Evolutionary conservation across 23 red algal species (phyloP), one percentile per base, ranked within the genome.

Genomic region (Gracilaria caudata): DNA sequence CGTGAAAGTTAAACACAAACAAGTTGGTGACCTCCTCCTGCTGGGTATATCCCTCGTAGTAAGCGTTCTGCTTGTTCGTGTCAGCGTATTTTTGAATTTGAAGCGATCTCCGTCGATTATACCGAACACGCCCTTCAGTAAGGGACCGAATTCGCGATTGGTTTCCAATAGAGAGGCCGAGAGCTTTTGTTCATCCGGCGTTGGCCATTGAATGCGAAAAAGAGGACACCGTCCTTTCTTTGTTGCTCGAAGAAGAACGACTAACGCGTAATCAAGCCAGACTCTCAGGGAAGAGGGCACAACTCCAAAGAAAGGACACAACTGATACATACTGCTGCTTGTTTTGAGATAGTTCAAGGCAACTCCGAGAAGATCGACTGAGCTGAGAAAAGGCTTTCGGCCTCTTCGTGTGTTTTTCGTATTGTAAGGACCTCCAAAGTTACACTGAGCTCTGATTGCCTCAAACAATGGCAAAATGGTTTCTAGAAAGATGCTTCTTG

Each of bases 291-390:
- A 54, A 19, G 66, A 86, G 6, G 64, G 81, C 8, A 86, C 66
- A 16, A 86, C 40, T 29, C 81, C 33, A 86, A 86, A 86, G 41
- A 86, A 54, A 30, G 43, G 64, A 55, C 24, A 28, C 14, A 71
- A 40, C 30, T 30, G 37, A 23, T 55, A 73, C 51, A 26, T 37
- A 10, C 14, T 43, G 66, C 14, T 30, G n/a, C 44, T 56, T 26
- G 60, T 53, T 23, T 86, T 73, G 7, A 86, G 21, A 38, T 73
- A 86, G 33, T 39, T 53, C 45, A 73, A 40, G 13, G 46, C 63
- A 0, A 86, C 12, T 0, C 0, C 63, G 51, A 86, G 63, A 30
- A 86, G 12, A 25, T 86, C 81, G 5, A 24, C 5, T 49, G 81
- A 34, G 43, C 39, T 21, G 3, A 86, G 64, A 19, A 55, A 19